A percentile compares a stretch with the other conserved stretches of the same genome.
Evolutionary conservation across 352 stramenopile species (phyloP).

Genomic region (Pilasporangium apinafurcum): DNA sequence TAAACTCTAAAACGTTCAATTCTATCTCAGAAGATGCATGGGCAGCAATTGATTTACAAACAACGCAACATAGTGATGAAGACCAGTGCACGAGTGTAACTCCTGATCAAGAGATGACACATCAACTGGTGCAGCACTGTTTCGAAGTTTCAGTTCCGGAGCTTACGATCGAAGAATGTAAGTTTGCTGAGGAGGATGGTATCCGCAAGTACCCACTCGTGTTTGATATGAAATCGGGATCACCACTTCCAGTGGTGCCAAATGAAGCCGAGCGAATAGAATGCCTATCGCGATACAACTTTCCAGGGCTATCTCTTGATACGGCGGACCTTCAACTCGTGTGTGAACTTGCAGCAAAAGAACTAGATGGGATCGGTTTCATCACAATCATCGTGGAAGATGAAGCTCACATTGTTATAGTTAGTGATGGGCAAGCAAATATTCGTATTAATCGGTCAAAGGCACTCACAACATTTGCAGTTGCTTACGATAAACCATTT

Average conservation of each 20-base stretch:
- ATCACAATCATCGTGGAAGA: constrained; percentile 28
- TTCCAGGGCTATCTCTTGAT: constrained; percentile 12
- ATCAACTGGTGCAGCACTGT: constrained; percentile 54
- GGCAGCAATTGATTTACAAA: constrained; percentile 14
- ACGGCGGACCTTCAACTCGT: constrained; percentile 30
- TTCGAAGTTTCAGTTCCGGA: constrained; percentile 43
- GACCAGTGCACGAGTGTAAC: too few species aligned
- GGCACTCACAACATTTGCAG: constrained; percentile 32
- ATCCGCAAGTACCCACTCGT: constrained; percentile 32
- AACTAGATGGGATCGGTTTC: constrained; percentile 25
- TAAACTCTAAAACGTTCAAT: constrained; percentile 16
- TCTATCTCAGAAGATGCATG: constrained; percentile 31
- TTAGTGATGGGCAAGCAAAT: not conserved
- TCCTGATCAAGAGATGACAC: constrained; percentile 25
- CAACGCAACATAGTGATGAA: not conserved
- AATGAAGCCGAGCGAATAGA: constrained; percentile 22
- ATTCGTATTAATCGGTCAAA: constrained; percentile 8
- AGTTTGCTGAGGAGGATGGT: constrained; percentile 37
- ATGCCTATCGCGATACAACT: constrained; percentile 20
- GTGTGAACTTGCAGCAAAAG: constrained; percentile 43
- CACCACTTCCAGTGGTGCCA: constrained; percentile 11
- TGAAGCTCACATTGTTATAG: constrained; percentile 7
- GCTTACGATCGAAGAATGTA: constrained; percentile 28
- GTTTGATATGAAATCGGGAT: constrained; percentile 33
- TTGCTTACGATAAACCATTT: constrained; percentile 23